Conservation (phyloP, 2,329 filamentous ascomycete species). For the Gaeumannomyces sp. region DNA sequence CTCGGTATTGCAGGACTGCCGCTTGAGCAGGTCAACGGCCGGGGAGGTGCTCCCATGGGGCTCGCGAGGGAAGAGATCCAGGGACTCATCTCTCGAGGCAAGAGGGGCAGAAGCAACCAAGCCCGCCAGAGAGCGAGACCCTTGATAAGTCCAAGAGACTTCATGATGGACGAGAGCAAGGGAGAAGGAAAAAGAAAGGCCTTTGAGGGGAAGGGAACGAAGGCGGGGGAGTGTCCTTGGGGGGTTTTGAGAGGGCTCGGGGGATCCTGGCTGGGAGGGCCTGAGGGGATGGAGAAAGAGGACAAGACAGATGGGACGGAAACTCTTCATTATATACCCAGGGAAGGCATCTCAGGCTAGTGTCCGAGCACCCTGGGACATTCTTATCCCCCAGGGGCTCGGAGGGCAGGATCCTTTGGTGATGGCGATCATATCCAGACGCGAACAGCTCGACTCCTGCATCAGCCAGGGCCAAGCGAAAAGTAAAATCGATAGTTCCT, state of each 20-base stretch:
- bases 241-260: neutral
- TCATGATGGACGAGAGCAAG: neutral
- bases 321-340: slow-evolving; percentile 2
- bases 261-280: neutral
- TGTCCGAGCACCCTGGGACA: too few relatives aligned
- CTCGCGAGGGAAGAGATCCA: neutral
- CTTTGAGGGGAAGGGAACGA: neutral
- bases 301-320: neutral
- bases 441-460: too few relatives aligned
- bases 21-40: slow-evolving; percentile 5
- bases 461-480: too few relatives aligned
- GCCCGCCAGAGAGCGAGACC: slow-evolving; percentile 4
- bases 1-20: slow-evolving; percentile 15
- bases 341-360: too few relatives aligned
- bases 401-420: too few relatives aligned
- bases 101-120: slow-evolving; percentile 3
- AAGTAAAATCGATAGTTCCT: too few relatives aligned
- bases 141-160: slow-evolving; percentile 1
- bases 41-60: neutral
- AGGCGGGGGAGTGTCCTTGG: neutral
- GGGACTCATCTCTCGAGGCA: slow-evolving; percentile 3
- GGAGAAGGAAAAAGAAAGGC: neutral
- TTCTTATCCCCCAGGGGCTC: too few relatives aligned
- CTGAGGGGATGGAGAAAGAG: neutral
- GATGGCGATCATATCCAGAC: too few relatives aligned